These are phyloP conservation scores for Fomitopsis serialis DNA, from an alignment of 768 basidiomycete genomes.

Conservation along the genomic window DNA sequence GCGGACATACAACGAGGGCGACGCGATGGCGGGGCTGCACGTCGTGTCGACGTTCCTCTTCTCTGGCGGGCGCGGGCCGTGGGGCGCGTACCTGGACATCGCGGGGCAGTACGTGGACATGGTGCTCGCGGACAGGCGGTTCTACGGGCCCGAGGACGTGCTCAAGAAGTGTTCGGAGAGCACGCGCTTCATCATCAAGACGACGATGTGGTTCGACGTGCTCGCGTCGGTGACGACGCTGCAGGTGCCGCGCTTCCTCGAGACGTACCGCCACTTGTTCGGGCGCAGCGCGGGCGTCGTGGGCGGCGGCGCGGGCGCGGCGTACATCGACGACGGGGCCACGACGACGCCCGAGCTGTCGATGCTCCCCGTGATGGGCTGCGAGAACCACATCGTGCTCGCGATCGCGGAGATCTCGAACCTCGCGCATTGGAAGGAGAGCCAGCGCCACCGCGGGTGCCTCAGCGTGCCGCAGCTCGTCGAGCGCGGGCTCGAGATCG, in stretches of 20 bases:
- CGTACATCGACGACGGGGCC: constrained; percentile 32
- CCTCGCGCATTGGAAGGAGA: constrained; percentile 63
- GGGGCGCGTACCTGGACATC: constrained; percentile 61
- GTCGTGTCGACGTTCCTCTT: constrained; percentile 76
- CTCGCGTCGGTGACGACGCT: constrained; percentile 72
- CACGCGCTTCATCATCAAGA: constrained; percentile 72
- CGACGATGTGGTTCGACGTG: constrained; percentile 85
- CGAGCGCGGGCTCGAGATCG: constrained; percentile 45
- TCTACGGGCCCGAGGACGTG: constrained; percentile 36
- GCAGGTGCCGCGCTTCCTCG: constrained; percentile 50
- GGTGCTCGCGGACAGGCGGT: constrained; percentile 36
- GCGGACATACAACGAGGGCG: constrained; percentile 43
- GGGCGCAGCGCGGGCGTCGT: constrained; percentile 25
- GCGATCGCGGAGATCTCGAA: constrained; percentile 70
- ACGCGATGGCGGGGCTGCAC: constrained; percentile 75
- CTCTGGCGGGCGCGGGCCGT: constrained; percentile 66
- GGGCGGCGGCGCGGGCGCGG: constrained; percentile 12
- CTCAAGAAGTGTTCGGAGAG: constrained; percentile 43
- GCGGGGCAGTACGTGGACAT: constrained; percentile 50
- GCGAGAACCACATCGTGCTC: constrained; percentile 74
- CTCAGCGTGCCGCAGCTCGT: constrained; percentile 63
- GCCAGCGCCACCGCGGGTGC: constrained; percentile 30
- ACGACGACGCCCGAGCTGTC: constrained; percentile 37
- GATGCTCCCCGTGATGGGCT: constrained; percentile 86
- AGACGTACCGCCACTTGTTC: constrained; percentile 54